A percentile compares a stretch with the other conserved stretches of the same genome.
phyloP scores from a whole-genome alignment of 2,329 filamentous ascomycete species.

The Fusarium caatingaense region DNA sequence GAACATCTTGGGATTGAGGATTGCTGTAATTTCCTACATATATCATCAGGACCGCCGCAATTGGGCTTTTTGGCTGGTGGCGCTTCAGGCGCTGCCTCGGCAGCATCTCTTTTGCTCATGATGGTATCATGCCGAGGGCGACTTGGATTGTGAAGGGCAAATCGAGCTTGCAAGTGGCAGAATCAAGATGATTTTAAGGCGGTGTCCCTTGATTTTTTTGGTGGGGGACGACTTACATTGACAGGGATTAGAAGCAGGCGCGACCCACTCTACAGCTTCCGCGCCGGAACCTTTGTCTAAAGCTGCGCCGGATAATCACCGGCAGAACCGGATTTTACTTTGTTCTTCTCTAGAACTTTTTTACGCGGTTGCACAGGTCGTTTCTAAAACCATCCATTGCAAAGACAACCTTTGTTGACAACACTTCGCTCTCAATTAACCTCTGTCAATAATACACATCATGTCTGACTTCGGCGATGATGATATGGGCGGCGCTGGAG shows the following conservation, averaged over 20 bases:
- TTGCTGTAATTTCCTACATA: constrained; percentile 36
- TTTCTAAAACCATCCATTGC: constrained; percentile 40
- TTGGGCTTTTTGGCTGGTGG: constrained; percentile 47
- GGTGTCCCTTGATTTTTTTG: constrained; percentile 49
- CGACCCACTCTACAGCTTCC: constrained; percentile 12
- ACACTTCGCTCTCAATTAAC: constrained; percentile 4
- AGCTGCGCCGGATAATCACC: constrained; percentile 46
- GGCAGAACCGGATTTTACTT: constrained; percentile 47
- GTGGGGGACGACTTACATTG: constrained; percentile 39
- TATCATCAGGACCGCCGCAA: constrained; percentile 27
- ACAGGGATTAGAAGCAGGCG: constrained; percentile 17
- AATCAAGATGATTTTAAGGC: constrained; percentile 50
- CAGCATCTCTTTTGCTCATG: constrained; percentile 52
- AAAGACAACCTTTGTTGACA: constrained; percentile 7
- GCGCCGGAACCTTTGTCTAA: background rate
- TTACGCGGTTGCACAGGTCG: constrained; percentile 41
- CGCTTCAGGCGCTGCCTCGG: constrained; percentile 37
- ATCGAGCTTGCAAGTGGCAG: constrained; percentile 45
- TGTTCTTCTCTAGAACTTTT: constrained; percentile 46
- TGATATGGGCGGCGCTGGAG: constrained; percentile 67
- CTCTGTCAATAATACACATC: constrained; percentile 28
- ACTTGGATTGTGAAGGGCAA: constrained; percentile 17
- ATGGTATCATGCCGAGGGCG: constrained; percentile 36
- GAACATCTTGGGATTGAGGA: background rate
- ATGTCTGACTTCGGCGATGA: constrained; percentile 84